Base-by-base conservation (phyloP, 306 rosid genomes). In the Rosa lucieae region DNA sequence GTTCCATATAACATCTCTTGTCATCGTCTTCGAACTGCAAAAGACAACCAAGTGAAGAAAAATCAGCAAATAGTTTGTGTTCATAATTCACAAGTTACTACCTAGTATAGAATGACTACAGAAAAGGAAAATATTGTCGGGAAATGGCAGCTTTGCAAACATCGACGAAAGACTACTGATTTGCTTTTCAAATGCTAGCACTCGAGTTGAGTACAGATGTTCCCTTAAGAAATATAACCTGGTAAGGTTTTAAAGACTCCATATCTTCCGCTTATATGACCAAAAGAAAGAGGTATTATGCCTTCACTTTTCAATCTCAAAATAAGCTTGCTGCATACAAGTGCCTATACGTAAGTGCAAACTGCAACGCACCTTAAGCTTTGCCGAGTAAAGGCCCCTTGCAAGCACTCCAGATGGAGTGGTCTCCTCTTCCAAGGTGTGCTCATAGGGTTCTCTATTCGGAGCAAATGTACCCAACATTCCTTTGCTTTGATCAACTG, bases 391-490 rank as follows among this genome's bases (percentile, higher is more conserved):
- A 52, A 84, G 61, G n/a, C 98, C 99, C 82, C 99, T 91, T 56
- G 96, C 97, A 77, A 95, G 90, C 17, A 87, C 82, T 53, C 99
- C 97, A 6, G 92, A 88, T 18, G 99, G 99, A 83, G 99, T 89
- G 37, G 88, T 90, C 72, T 95, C 99, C 86, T 95, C 99, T 23
- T 95, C 92, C 88, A 95, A 87, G 48, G 88, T 83, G 73, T 89
- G 81, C 47, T 80, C 90, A 74, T 91, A 91, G 3, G 92, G 92
- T 21, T 91, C 98, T 75, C 75, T 86, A 8, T 86, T 90, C 66
- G 99, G 99, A 72, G 98, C 98, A 82, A 95, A 95, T 47, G 99
- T 91, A 58, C 99, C 98, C 86, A 95, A 70, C 99, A 95, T 95
- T 82, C 98, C 98, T 81, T 87, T 80, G 83, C 89, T 91, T 69